Base-by-base conservation (phyloP, 306 rosid species). In the Canavalia gladiata region DNA sequence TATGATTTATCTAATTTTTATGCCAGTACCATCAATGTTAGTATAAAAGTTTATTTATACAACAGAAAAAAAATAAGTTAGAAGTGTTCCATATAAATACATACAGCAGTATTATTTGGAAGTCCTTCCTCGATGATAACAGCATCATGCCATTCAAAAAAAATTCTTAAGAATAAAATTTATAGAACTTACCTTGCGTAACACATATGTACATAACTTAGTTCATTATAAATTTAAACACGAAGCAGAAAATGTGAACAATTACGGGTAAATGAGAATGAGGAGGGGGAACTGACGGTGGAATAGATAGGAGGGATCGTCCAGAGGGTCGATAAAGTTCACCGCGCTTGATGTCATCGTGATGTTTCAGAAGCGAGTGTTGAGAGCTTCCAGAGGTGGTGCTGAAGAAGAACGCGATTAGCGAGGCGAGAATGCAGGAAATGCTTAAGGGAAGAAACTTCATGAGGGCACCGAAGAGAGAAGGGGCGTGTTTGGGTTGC, bases 271-370 rank as follows among this genome's bases (percentile, higher is more conserved):
- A 37, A 28, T 7, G 5, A 12, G 43, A 25, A 46, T 5, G 50
- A 42, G 60, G 25, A 12, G 5, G 2, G 46, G 37, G 42, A 81
- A 82, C 87, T 81, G 30, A 92, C 95, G 81, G 75, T 35, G 91
- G 60, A 62, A 84, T 29, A 11, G 97, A 86, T 39, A 90, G 76
- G 43, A 91, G 87, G 62, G 90, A 85, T 75, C 97, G 87, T 47
- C 85, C 18, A 12, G 88, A 54, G 2, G 80, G 11, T 64, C 75
- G 87, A 79, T 75, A 8, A 5, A 84, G 37, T 28, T 29, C 87
- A 43, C 1, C 1, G 11, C 31, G 7, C 42, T 2, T 65, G 63
- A 41, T 45, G 64, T 68, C 37, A 66, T 66, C 4, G 2, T 63
- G 50, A 13, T 68, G 34, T 6, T 57, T 54, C 66, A 59, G 58